phyloP scores from a whole-genome alignment of 2,329 filamentous ascomycete species.

The Penicillium sp. region DNA sequence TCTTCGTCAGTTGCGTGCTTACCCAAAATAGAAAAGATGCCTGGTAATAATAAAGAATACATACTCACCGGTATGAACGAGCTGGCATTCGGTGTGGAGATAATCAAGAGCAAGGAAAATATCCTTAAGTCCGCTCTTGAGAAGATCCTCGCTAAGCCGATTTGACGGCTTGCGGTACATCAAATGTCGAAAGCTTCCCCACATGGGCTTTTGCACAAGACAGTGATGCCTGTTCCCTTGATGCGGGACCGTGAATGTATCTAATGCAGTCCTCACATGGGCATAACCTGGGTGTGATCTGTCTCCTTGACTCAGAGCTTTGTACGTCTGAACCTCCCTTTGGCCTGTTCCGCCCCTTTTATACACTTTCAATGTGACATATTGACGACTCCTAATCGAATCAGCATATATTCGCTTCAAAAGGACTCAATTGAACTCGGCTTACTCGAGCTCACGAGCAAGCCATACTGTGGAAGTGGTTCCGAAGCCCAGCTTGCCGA shows the following conservation, averaged over 20 bases:
- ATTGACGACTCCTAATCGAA: constrained; percentile 1
- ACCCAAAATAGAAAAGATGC: background rate
- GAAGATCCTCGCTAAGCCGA: constrained; percentile 2
- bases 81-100: constrained; percentile 14
- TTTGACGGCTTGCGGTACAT: background rate
- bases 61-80: background rate
- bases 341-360: background rate
- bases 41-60: background rate
- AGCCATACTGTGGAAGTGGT: background rate
- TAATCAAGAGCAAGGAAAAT: constrained; percentile 13
- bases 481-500: background rate
- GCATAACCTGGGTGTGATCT: constrained; percentile 4
- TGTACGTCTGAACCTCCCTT: constrained; percentile 5
- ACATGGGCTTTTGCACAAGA: constrained; percentile 38
- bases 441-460: background rate
- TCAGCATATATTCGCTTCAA: background rate
- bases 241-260: constrained; percentile 31
- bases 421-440: background rate
- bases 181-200: constrained; percentile 29
- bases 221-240: constrained; percentile 28
- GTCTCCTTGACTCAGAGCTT: background rate
- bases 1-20: background rate
- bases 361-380: constrained; percentile 10
- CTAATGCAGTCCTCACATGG: constrained; percentile 4
- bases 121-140: constrained; percentile 8